Base-by-base conservation (phyloP, 2,329 filamentous ascomycete genomes). In the Fusarium agapanthi region DNA sequence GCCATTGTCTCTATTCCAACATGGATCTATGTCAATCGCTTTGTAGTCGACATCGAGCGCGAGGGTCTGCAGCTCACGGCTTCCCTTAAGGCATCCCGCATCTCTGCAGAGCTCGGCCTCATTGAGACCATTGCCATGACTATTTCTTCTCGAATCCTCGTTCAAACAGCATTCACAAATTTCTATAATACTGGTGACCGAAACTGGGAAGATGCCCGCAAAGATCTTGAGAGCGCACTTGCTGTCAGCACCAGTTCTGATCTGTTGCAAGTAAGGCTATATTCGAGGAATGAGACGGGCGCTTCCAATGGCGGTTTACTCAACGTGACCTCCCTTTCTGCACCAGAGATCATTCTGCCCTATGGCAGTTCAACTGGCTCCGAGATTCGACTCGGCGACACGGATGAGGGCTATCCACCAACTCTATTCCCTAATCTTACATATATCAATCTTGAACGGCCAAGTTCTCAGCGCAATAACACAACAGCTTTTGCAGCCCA, bases 61-160 rank as follows among this genome's bases (percentile, higher is more conserved):
- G 86, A 88, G 57, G 88, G 91, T 57, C 88, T 98, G 53, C 85
- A 90, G 32, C 86, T 97, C 69, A 94, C 94, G 3, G 95, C 95
- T 12, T 95, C 93, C 6, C 90, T 97, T 79, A 97, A 97, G 81
- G 92, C 95, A 26, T 91, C 93, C 35, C 92, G 95, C 79, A 88
- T 98, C 71, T 86, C 92, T 11, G 92, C 93, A 58, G 93, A 94
- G 79, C 88, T 98, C 61, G 87, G 93, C 57, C 87, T 97, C 57
- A 89, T 97, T 74, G 89, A 95, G 82, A 92, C 92, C 37, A 92
- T 90, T 66, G 92, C 91, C 78, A 86, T 87, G 61, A 91, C 92
- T 61, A 91, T 96, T 48, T 86, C 91, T 12, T 95, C 93, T 1
- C 86, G 90, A 67, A 80, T 92, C 26, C 79, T 92, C 28, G 81